Conservation (phyloP, 192 early-diverging fungal species). For the Coemansia sp. region DNA sequence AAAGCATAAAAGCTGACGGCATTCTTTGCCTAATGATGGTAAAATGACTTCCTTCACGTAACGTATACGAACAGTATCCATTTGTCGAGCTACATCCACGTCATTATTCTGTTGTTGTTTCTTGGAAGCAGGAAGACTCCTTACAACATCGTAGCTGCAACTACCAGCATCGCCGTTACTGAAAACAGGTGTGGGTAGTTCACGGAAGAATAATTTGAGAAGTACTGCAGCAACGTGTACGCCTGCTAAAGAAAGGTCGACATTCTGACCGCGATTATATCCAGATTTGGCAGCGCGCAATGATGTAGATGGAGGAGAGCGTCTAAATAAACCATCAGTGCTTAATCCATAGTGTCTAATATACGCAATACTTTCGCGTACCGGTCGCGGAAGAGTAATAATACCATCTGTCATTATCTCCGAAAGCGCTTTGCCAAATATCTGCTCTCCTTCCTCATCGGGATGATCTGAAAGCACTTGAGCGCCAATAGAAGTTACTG, state of each 20-base stretch:
- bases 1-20: conserved; percentile 29
- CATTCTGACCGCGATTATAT: conserved; percentile 37
- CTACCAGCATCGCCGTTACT: conserved; percentile 24
- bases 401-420: conserved; percentile 62
- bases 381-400: conserved; percentile 63
- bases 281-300: conserved; percentile 57
- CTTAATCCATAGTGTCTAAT: conserved; percentile 64
- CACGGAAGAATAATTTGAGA: conserved; percentile 80
- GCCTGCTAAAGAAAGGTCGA: conserved; percentile 62
- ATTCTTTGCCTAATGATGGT: conserved; percentile 28
- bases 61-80: conserved; percentile 25
- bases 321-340: conserved; percentile 83
- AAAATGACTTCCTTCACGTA: conserved; percentile 37
- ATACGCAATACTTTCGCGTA: conserved; percentile 69
- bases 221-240: conserved; percentile 79
- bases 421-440: conserved; percentile 72
- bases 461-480: too few relatives aligned
- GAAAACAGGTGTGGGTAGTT: conserved; percentile 74
- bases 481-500: not conserved
- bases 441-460: conserved; percentile 5
- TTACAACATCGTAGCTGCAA: conserved; percentile 55
- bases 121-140: conserved; percentile 29
- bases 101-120: not conserved
- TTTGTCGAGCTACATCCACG: conserved; percentile 22
- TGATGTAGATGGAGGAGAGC: conserved; percentile 70